phyloP scores from a whole-genome alignment of 1,284 basidiomycete species.

The Ganoderma sinense region DNA sequence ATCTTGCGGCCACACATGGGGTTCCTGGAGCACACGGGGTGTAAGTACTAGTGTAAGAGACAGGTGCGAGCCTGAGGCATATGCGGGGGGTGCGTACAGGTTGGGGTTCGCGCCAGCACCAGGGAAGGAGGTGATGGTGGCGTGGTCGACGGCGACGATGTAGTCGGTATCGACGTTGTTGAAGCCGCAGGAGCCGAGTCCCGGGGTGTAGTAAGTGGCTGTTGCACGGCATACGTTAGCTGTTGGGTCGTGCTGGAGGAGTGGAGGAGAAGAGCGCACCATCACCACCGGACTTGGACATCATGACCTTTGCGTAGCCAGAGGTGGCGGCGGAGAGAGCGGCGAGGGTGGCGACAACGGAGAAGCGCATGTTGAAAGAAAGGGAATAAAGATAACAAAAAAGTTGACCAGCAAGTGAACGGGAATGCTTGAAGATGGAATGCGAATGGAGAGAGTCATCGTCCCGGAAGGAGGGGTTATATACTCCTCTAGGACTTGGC shows the following conservation, averaged over 20 bases:
- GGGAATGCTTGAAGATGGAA: constrained; percentile 11
- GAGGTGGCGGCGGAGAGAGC: neutral
- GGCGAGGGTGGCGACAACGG: neutral
- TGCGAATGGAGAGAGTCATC: constrained; percentile 12
- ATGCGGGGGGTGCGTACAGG: constrained; percentile 11
- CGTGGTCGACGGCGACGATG: constrained; percentile 27
- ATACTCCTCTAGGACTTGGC: neutral
- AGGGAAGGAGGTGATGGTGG: constrained; percentile 29
- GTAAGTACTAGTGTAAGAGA: constrained; percentile 5
- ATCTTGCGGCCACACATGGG: constrained; percentile 45
- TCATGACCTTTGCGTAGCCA: neutral
- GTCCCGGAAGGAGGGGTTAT: neutral
- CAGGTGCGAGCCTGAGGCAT: too few relatives aligned
- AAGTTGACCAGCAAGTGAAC: neutral
- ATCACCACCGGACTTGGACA: neutral
- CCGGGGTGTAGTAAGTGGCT: constrained; percentile 30
- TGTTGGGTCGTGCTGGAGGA: too few relatives aligned
- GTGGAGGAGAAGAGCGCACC: neutral
- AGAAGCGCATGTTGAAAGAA: constrained; percentile 1
- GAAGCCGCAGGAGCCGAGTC: constrained; percentile 30
- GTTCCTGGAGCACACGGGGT: constrained; percentile 34
- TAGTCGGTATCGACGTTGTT: constrained; percentile 30
- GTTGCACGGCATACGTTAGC: neutral
- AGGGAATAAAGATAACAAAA: neutral
- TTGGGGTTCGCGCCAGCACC: constrained; percentile 30